Evolutionary conservation across 306 rosid species (phyloP).

Genomic region (Vigna hirtella): DNA sequence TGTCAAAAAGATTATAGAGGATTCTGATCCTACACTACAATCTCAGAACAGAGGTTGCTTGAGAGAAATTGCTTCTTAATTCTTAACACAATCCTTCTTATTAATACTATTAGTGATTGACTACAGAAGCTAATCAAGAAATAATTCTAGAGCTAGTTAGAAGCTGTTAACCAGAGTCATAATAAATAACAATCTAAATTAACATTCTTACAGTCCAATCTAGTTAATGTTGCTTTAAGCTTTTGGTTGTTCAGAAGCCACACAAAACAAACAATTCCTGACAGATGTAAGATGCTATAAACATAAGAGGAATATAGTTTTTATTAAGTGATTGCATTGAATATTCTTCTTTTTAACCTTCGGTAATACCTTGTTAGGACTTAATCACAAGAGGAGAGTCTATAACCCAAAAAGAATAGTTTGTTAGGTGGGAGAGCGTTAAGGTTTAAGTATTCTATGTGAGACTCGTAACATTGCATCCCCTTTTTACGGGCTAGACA

Average conservation of each 20-base stretch:
- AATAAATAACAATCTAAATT: neutral
- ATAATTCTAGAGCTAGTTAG: neutral
- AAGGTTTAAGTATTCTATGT: no score
- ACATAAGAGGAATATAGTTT: neutral
- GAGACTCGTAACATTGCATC: no score
- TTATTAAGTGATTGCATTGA: conserved; percentile 1
- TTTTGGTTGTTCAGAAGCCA: neutral
- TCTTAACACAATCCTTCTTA: neutral
- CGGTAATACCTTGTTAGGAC: neutral
- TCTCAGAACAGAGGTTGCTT: neutral
- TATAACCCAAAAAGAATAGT: no score
- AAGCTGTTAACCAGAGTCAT: neutral
- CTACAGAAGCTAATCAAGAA: neutral
- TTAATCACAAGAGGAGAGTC: no score
- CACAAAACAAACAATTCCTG: neutral
- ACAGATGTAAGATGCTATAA: conserved; percentile 2
- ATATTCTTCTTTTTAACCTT: neutral
- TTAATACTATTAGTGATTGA: neutral
- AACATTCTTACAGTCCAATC: neutral
- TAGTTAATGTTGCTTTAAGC: neutral
- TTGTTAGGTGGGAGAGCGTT: no score
- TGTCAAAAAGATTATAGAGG: neutral
- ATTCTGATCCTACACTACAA: neutral
- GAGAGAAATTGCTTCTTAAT: neutral
- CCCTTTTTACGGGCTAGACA: no score